Percentiles rank a stretch among this genome's conserved stretches.
Evolutionary conservation across 129 eudicot species (phyloP).

Genomic region (Cynara cardunculus): DNA sequence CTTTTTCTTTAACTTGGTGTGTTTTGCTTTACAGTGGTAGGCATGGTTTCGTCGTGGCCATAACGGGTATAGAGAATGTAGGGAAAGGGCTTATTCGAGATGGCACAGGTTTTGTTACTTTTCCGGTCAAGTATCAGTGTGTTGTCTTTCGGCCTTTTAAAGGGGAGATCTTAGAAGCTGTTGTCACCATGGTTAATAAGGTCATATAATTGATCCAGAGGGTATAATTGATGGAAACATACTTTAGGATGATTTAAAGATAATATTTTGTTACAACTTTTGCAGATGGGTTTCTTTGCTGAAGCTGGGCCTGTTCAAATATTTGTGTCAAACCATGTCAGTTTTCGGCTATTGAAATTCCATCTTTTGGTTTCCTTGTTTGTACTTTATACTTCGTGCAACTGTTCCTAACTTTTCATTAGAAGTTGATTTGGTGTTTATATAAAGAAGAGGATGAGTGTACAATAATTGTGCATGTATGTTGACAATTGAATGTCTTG

Average conservation of each 20-base stretch:
- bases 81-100: constrained; percentile 93
- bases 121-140: constrained; percentile 85
- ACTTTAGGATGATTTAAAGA: neutral
- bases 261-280: neutral
- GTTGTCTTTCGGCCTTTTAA: constrained; percentile 94
- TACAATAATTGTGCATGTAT: neutral
- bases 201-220: constrained; percentile 22
- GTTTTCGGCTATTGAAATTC: constrained; percentile 7
- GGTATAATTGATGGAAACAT: neutral
- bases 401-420: neutral
- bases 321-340: constrained; percentile 90
- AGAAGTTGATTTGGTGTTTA: neutral
- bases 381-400: neutral
- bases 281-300: constrained; percentile 98
- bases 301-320: constrained; percentile 97
- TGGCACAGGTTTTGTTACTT: constrained; percentile 92
- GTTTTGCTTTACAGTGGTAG: constrained; percentile 55
- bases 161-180: constrained; percentile 96
- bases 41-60: constrained; percentile 94
- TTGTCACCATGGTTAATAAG: constrained; percentile 98
- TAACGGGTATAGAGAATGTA: constrained; percentile 77
- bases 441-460: neutral
- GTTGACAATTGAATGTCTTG: neutral
- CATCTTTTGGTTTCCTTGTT: neutral
- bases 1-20: neutral